phyloP scores from a whole-genome alignment of 768 basidiomycete genomes.

The Termitomyces titanicus region DNA sequence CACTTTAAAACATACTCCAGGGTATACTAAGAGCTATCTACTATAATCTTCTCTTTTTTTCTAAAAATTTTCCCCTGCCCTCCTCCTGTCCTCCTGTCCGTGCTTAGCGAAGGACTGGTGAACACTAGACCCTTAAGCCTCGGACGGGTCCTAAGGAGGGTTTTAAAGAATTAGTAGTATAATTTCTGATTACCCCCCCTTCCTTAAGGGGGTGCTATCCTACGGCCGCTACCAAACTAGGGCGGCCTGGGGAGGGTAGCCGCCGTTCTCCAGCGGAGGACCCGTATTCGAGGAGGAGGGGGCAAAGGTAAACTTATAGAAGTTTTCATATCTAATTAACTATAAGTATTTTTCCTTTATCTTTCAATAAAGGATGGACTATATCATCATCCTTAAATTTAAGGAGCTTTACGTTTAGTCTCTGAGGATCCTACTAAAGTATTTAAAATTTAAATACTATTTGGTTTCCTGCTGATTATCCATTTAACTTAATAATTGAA shows the following conservation, averaged over 20 bases:
- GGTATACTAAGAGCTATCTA: neutral
- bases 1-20: neutral
- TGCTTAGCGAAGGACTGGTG: no score
- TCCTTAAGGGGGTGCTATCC: no score
- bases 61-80: neutral
- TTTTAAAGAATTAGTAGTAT: conserved; percentile 1
- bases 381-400: conserved; percentile 5
- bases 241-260: no score
- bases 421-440: conserved; percentile 5
- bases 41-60: neutral
- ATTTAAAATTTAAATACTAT: conserved; percentile 3
- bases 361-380: conserved; percentile 4
- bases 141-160: no score
- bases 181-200: conserved; percentile 1
- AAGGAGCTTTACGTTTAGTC: conserved; percentile 7
- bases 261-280: no score
- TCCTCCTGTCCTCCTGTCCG: neutral
- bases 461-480: conserved; percentile 7
- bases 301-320: conserved; percentile 2
- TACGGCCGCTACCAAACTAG: no score
- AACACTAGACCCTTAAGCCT: no score
- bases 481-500: conserved; percentile 7
- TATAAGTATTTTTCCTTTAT: neutral
- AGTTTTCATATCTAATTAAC: neutral
- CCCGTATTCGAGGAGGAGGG: no score